Base-by-base conservation (phyloP, 768 basidiomycete species). In the Mrakia blollopis region DNA sequence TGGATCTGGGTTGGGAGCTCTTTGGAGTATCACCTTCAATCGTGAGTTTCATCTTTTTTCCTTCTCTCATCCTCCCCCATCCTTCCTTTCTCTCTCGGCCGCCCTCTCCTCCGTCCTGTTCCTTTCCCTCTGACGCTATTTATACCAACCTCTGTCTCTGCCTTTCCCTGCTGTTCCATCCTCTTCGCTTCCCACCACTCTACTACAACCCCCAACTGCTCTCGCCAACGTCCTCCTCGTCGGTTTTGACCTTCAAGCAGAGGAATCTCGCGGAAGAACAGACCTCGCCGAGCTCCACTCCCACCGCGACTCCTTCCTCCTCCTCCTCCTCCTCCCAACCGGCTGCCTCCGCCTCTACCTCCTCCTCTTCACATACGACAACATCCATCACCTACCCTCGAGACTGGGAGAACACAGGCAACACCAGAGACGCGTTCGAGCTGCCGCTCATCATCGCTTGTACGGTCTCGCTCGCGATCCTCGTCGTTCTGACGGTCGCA, bases 391-490 rank as follows among this genome's bases (percentile, higher is more conserved):
- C 65, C 21, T 39, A 25, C 21, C 65, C 65, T n/a, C 32, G 65
- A 68, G 65, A 39, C 35, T 68, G 65, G 65, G 37, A 44, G 25
- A 28, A 57, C 28, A 57, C 57, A 18, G 37, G 37, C 0, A 39
- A 18, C 14, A 68, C 65, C 1, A 44, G 65, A n/a, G 65, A 68
- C 39, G 39, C 35, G 35, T 68, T 68, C 39, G 65, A 68, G 23
- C 65, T 68, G 6, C 65, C 65, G 9, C 35, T 68, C 65, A 68
- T 68, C 65, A 44, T 68, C 37, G 65, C 65, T 16, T 68, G 65
- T 37, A 68, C 65, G 14, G 65, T 68, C 39, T 68, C 65, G 39
- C 37, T 68, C 11, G 65, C 65, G 2, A 37, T 68, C 65, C 18
- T 68, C 37, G 65, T 68, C 39, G n/a, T 68, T 30, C 13, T 68